These are phyloP conservation scores for Alternaria brassicicola DNA, from an alignment of 2,329 filamentous ascomycete genomes.

Conservation along the genomic window DNA sequence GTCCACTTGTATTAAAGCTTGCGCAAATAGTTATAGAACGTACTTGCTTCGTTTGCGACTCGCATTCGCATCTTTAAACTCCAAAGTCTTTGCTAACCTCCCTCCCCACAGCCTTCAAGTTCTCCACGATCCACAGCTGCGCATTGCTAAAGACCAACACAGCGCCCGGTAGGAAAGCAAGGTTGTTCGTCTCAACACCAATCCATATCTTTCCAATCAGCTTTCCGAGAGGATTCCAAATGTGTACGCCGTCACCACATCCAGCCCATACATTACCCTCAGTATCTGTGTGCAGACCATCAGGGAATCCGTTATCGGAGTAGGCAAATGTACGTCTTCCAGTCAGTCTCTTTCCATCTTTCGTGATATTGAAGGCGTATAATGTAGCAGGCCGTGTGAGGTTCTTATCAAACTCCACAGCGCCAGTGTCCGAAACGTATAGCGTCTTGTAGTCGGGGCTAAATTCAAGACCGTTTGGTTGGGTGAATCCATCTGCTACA, in stretches of 20 bases:
- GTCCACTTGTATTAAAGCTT: background rate
- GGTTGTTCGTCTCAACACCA: constrained; percentile 48
- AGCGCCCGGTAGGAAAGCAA: constrained; percentile 45
- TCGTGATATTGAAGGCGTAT: constrained; percentile 52
- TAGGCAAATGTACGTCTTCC: constrained; percentile 61
- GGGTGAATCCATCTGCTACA: constrained; percentile 51
- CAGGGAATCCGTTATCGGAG: constrained; percentile 60
- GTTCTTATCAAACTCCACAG: constrained; percentile 41
- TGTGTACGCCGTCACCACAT: constrained; percentile 61
- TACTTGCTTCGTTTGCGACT: background rate
- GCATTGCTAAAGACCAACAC: constrained; percentile 46
- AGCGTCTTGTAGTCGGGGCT: constrained; percentile 52
- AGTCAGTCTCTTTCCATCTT: constrained; percentile 44
- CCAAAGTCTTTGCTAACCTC: constrained; percentile 47
- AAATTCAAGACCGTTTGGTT: constrained; percentile 56
- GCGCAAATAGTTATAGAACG: background rate
- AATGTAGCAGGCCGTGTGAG: constrained; percentile 50
- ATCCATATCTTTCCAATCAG: constrained; percentile 65
- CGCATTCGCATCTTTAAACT: background rate
- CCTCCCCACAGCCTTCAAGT: constrained; percentile 41
- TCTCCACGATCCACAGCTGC: constrained; percentile 47
- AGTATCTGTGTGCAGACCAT: constrained; percentile 63
- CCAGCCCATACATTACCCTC: constrained; percentile 63
- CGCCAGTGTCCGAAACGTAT: constrained; percentile 58
- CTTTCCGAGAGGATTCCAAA: constrained; percentile 58